These are phyloP conservation scores for Cyberlindnera maritima DNA, from an alignment of 805 yeast species.

Conservation along the genomic window DNA sequence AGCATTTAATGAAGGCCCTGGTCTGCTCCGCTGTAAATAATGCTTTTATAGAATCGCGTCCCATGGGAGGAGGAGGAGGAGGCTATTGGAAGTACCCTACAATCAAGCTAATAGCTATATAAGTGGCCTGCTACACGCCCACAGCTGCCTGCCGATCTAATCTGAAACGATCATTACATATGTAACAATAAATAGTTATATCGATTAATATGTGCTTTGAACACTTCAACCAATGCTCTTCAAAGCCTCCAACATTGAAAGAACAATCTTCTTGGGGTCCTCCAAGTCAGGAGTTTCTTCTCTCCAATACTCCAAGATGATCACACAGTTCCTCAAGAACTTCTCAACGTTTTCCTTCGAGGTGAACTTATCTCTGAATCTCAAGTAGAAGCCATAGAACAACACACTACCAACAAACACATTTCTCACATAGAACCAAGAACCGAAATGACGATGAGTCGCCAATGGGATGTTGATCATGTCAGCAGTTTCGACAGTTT, in stretches of 20 bases:
- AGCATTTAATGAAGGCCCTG: too few species aligned
- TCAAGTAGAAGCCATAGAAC: conserved; percentile 13
- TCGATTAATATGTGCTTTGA: too few species aligned
- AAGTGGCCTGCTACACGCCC: too few species aligned
- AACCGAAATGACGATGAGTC: conserved; percentile 27
- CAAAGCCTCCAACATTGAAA: conserved; percentile 6
- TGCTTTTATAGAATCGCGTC: too few species aligned
- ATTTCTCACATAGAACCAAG: conserved; percentile 26
- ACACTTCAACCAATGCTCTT: neutral
- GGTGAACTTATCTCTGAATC: conserved; percentile 11
- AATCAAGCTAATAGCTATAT: too few species aligned
- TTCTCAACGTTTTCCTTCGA: conserved; percentile 10
- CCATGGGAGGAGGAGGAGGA: too few species aligned
- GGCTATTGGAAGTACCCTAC: too few species aligned
- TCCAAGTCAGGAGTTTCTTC: conserved; percentile 22
- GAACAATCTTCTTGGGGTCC: conserved; percentile 8
- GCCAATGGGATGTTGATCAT: conserved; percentile 23
- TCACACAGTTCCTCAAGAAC: conserved; percentile 6
- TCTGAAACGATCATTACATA: too few species aligned
- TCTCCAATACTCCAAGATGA: conserved; percentile 22
- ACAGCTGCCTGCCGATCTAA: too few species aligned
- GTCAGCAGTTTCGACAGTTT: conserved; percentile 20
- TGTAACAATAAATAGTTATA: too few species aligned
- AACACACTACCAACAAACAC: conserved; percentile 11
- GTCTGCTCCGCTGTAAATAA: too few species aligned